A percentile compares a stretch with the other conserved stretches of the same genome.
Evolutionary conservation across 805 yeast species (phyloP).

Genomic region (Barnettozyma sp.): DNA sequence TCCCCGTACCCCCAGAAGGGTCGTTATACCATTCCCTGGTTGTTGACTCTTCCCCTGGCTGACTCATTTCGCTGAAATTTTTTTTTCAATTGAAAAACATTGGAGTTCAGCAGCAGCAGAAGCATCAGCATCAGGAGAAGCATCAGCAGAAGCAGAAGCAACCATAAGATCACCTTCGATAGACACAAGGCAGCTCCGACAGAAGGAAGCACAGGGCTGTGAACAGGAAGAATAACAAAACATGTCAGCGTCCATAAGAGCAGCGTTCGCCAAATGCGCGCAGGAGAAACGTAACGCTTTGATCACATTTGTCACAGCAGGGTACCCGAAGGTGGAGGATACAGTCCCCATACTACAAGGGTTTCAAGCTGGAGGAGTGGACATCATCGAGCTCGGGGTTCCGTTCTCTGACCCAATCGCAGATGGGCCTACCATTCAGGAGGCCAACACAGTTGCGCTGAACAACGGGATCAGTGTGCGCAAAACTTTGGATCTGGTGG

Average conservation of each 20-base stretch:
- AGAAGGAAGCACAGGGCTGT: no score
- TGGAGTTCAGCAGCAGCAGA: no score
- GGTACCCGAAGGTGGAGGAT: conserved; percentile 81
- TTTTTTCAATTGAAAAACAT: no score
- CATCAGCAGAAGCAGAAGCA: no score
- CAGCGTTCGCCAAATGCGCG: conserved; percentile 55
- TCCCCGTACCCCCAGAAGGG: no score
- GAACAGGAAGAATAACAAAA: neutral
- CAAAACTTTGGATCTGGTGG: conserved; percentile 63
- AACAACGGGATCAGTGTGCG: conserved; percentile 73
- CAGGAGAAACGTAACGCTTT: conserved; percentile 74
- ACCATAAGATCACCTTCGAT: no score
- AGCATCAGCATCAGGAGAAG: no score
- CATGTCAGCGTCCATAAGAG: conserved; percentile 38
- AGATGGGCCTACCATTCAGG: conserved; percentile 96
- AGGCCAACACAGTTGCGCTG: conserved; percentile 76
- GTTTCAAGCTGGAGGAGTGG: conserved; percentile 93
- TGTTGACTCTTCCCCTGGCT: no score
- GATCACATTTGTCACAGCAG: conserved; percentile 91
- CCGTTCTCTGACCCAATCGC: conserved; percentile 99
- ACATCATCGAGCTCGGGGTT: conserved; percentile 87
- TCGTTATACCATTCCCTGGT: no score
- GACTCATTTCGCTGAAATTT: no score
- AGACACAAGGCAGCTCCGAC: no score
- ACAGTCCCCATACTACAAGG: conserved; percentile 83